These are phyloP conservation scores for Dovyalis caffra DNA, from an alignment of 345 rosid genomes.

Conservation along the genomic window DNA sequence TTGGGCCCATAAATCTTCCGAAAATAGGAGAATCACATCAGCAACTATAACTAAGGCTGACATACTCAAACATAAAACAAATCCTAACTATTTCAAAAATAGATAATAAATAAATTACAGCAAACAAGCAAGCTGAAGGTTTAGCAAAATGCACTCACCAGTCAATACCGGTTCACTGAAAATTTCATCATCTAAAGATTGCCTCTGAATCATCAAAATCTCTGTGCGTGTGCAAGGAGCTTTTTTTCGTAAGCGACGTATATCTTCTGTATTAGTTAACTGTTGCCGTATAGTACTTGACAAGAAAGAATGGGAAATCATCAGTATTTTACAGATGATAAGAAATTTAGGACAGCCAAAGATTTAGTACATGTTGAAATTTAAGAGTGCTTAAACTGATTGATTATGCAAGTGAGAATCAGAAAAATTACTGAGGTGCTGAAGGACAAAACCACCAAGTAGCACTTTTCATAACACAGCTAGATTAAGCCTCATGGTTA, in stretches of 20 bases:
- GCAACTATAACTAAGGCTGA: background rate
- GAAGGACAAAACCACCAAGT: background rate
- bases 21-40: background rate
- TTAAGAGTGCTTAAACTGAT: background rate
- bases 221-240: conserved; percentile 97
- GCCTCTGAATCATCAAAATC: conserved; percentile 80
- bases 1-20: too few species aligned
- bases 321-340: conserved; percentile 10
- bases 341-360: background rate
- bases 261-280: conserved; percentile 76
- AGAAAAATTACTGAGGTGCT: background rate
- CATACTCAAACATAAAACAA: background rate
- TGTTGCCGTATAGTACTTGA: conserved; percentile 86
- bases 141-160: conserved; percentile 54
- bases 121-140: conserved; percentile 11
- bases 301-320: conserved; percentile 26
- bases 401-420: background rate
- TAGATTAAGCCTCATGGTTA: background rate
- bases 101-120: background rate
- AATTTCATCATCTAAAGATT: conserved; percentile 69
- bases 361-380: background rate
- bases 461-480: background rate
- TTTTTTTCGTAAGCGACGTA: conserved; percentile 92
- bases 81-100: background rate
- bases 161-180: conserved; percentile 61